phyloP scores from a whole-genome alignment of 495 filamentous ascomycete genomes.

The Saxispiralis lemnorum region DNA sequence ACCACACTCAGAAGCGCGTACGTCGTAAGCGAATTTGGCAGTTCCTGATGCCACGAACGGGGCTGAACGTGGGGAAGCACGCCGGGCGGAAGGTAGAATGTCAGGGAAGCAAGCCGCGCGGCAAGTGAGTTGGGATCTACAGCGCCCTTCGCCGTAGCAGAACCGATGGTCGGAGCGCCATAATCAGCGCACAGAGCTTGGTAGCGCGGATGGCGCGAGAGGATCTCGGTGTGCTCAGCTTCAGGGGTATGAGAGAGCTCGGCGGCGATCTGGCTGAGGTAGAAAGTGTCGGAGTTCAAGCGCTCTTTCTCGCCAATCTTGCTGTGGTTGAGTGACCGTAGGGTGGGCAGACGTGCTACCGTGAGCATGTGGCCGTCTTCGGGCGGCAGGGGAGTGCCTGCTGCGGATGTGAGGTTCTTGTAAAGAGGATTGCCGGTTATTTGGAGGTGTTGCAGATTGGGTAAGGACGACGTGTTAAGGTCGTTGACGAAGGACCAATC shows the following conservation, averaged over 20 bases:
- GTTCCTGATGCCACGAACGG: conserved; percentile 25
- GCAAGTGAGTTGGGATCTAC: conserved; percentile 53
- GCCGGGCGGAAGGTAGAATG: conserved; percentile 31
- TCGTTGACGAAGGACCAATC: conserved; percentile 54
- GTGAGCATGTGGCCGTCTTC: conserved; percentile 80
- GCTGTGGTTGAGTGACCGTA: conserved; percentile 63
- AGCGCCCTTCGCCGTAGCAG: conserved; percentile 13
- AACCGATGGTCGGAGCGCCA: conserved; percentile 43
- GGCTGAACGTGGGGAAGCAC: not conserved
- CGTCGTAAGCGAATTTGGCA: conserved; percentile 62
- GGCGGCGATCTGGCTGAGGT: conserved; percentile 61
- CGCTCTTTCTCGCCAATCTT: conserved; percentile 54
- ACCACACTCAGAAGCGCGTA: conserved; percentile 67
- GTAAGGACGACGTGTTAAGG: conserved; percentile 43
- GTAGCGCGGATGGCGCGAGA: conserved; percentile 50
- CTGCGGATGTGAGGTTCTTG: conserved; percentile 19
- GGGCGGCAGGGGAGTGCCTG: conserved; percentile 32
- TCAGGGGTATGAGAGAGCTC: conserved; percentile 47
- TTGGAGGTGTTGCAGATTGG: conserved; percentile 51
- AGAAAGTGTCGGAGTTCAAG: conserved; percentile 78
- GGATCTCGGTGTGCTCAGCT: conserved; percentile 33
- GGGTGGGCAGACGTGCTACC: conserved; percentile 50
- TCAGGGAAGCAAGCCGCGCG: conserved; percentile 48
- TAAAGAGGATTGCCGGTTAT: conserved; percentile 74
- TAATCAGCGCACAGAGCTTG: conserved; percentile 52